Percentiles rank a stretch among this genome's conserved stretches.
These are phyloP conservation scores for Fusarium lyarnte DNA, from an alignment of 2,329 filamentous ascomycete species.

Conservation along the genomic window DNA sequence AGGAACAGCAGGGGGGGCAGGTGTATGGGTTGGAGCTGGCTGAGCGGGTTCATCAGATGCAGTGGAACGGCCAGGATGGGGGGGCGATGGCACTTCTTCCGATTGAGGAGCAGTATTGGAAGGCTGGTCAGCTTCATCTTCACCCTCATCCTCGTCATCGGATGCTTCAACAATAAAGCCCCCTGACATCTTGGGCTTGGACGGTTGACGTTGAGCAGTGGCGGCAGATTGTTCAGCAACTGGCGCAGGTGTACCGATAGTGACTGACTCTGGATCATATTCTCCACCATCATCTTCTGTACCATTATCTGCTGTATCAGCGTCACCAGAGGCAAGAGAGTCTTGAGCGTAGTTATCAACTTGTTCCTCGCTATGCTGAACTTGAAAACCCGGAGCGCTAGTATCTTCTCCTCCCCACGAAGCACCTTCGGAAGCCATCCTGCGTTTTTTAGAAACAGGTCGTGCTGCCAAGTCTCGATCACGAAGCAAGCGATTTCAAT, in stretches of 20 bases:
- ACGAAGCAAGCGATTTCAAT: constrained; percentile 14
- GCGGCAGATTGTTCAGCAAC: constrained; percentile 44
- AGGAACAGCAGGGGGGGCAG: constrained; percentile 35
- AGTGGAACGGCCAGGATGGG: constrained; percentile 26
- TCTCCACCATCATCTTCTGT: constrained; percentile 65
- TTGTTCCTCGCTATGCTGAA: constrained; percentile 65
- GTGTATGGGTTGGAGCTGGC: constrained; percentile 22
- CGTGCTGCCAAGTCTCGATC: constrained; percentile 6
- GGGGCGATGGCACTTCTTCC: constrained; percentile 22
- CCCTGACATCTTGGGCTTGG: constrained; percentile 68
- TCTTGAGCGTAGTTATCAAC: constrained; percentile 60
- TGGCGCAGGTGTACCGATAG: constrained; percentile 54
- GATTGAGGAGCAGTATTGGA: constrained; percentile 29
- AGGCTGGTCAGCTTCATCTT: constrained; percentile 56
- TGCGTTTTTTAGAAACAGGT: constrained; percentile 19
- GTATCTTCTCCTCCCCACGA: constrained; percentile 64
- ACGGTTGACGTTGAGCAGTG: constrained; percentile 43
- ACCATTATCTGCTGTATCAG: constrained; percentile 59
- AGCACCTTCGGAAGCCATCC: constrained; percentile 54
- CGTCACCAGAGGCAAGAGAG: constrained; percentile 60
- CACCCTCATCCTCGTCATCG: constrained; percentile 67
- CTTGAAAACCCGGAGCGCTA: constrained; percentile 64
- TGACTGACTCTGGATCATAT: constrained; percentile 67
- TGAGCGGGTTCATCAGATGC: constrained; percentile 37
- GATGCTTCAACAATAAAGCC: constrained; percentile 70